Evolutionary conservation across 345 rosid genomes (phyloP).

Genomic region (Adansonia digitata): DNA sequence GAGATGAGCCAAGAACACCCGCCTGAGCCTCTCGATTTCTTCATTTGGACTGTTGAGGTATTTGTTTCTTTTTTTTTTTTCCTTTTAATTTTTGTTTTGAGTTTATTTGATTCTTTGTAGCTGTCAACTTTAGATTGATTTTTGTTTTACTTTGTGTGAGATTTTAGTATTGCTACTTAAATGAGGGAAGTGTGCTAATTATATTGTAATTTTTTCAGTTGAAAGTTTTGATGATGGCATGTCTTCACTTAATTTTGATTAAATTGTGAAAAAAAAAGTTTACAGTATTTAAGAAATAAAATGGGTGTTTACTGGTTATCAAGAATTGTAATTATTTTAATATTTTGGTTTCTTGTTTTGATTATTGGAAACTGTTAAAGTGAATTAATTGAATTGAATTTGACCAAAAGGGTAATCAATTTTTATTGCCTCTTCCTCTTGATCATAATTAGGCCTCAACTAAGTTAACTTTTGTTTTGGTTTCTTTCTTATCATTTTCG

Average conservation of each 20-base stretch:
- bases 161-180: not conserved
- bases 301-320: not conserved
- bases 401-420: not conserved
- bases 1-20: slow-evolving; percentile 72
- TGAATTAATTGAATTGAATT: not conserved
- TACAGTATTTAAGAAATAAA: not conserved
- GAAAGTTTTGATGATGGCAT: not conserved
- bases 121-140: slow-evolving; percentile 4
- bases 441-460: not conserved
- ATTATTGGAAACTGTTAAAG: not conserved
- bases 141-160: not conserved
- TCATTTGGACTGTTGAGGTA: slow-evolving; percentile 99
- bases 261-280: not conserved
- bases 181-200: not conserved
- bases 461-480: not conserved
- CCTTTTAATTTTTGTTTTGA: not conserved
- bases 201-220: not conserved
- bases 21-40: slow-evolving; percentile 99
- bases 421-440: not conserved
- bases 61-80: not conserved
- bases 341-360: not conserved
- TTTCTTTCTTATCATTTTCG: not conserved
- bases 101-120: not conserved
- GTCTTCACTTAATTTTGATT: not conserved
- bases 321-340: not conserved